Evolutionary conservation across 2,329 filamentous ascomycete species (phyloP).

Genomic region (Lasiodiplodia citricola): DNA sequence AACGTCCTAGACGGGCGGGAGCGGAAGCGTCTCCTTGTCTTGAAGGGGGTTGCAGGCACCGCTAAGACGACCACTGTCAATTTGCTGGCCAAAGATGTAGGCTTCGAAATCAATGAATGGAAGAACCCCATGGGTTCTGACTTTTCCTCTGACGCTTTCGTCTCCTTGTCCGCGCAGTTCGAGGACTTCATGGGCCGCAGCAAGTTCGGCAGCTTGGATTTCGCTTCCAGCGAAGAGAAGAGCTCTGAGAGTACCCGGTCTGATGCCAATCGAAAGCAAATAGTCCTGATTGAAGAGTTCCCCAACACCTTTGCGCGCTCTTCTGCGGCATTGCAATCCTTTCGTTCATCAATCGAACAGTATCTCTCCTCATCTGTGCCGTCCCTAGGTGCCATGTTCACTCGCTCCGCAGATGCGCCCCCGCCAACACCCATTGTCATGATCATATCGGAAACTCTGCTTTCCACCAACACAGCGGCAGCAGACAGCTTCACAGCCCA

Average conservation of each 20-base stretch:
- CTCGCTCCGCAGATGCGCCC: slow-evolving; percentile 34
- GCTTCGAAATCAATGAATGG: slow-evolving; percentile 84
- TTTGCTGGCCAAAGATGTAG: slow-evolving; percentile 77
- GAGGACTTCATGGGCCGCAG: slow-evolving; percentile 88
- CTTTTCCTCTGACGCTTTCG: slow-evolving; percentile 64
- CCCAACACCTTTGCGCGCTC: slow-evolving; percentile 55
- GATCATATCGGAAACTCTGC: slow-evolving; percentile 86
- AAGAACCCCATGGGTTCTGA: slow-evolving; percentile 75
- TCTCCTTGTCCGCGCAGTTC: slow-evolving; percentile 79
- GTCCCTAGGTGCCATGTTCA: slow-evolving; percentile 54
- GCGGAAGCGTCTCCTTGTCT: slow-evolving; percentile 73
- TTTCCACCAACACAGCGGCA: slow-evolving; percentile 82
- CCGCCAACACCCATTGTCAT: slow-evolving; percentile 72
- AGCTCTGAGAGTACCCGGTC: background rate
- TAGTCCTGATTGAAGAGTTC: slow-evolving; percentile 57
- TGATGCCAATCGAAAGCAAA: slow-evolving; percentile 37
- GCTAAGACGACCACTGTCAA: slow-evolving; percentile 90
- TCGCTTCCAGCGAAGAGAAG: background rate
- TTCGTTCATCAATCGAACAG: slow-evolving; percentile 75
- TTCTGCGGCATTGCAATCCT: slow-evolving; percentile 51
- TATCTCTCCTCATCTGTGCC: slow-evolving; percentile 74
- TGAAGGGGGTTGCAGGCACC: slow-evolving; percentile 89
- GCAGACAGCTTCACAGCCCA: slow-evolving; percentile 94
- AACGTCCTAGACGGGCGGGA: slow-evolving; percentile 68
- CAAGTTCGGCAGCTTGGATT: slow-evolving; percentile 67